A percentile compares a stretch with the other conserved stretches of the same genome.
phyloP scores from a whole-genome alignment of 1,284 basidiomycete genomes.

The Boletus chippewaensis region DNA sequence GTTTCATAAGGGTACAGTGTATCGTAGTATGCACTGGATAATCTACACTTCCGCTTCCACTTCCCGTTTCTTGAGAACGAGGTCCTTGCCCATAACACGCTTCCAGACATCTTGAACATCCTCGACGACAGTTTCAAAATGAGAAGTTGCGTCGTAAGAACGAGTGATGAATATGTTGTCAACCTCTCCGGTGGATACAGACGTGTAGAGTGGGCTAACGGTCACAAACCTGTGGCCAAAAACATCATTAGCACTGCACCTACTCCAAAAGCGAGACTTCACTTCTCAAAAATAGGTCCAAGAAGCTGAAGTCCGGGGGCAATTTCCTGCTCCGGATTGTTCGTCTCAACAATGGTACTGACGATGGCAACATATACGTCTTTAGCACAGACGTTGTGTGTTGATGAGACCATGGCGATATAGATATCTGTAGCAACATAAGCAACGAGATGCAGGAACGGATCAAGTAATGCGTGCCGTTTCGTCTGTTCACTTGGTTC shows the following conservation, averaged over 20 bases:
- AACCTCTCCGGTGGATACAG: constrained; percentile 72
- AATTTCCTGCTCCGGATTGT: constrained; percentile 90
- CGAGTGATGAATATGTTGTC: constrained; percentile 96
- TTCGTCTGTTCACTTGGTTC: constrained; percentile 92
- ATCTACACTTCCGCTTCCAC: constrained; percentile 46
- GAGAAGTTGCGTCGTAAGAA: constrained; percentile 97
- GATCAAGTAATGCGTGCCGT: constrained; percentile 56
- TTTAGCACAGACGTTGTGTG: constrained; percentile 96
- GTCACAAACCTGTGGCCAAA: constrained; percentile 73
- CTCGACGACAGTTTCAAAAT: constrained; percentile 97
- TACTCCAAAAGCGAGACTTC: constrained; percentile 13
- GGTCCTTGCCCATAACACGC: constrained; percentile 67
- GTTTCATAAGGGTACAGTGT: constrained; percentile 14
- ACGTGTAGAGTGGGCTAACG: constrained; percentile 84
- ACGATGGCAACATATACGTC: constrained; percentile 96
- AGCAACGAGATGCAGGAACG: constrained; percentile 5
- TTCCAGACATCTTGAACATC: constrained; percentile 94
- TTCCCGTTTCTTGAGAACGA: constrained; percentile 82
- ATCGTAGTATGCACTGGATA: constrained; percentile 7
- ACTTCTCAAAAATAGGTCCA: constrained; percentile 95
- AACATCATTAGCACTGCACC: constrained; percentile 6
- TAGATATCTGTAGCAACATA: constrained; percentile 77
- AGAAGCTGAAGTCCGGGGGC: constrained; percentile 87
- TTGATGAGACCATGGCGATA: constrained; percentile 93
- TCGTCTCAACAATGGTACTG: constrained; percentile 96